Conservation (phyloP, 345 rosid species). For the Brassica napus region DNA sequence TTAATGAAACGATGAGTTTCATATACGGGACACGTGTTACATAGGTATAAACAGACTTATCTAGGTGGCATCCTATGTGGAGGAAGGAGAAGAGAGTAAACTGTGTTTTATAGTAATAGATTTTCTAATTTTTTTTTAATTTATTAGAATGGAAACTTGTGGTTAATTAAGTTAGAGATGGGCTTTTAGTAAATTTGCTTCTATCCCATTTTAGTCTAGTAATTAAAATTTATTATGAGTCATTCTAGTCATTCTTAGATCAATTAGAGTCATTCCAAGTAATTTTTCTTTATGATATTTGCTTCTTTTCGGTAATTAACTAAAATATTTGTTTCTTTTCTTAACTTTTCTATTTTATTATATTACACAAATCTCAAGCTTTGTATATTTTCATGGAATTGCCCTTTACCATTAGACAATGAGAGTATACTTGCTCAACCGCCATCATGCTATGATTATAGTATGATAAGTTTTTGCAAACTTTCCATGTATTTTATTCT, state of each 20-base stretch:
- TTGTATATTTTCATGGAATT: slow-evolving; percentile 1
- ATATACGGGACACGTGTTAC: not conserved
- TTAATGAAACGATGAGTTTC: not conserved
- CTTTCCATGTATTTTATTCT: no score
- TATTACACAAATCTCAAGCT: not conserved
- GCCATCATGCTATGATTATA: no score
- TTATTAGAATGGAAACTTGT: no score
- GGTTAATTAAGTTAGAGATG: not conserved
- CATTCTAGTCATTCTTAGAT: not conserved
- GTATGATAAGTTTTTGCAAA: no score
- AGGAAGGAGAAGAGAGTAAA: no score
- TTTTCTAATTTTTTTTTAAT: no score
- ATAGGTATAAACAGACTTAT: not conserved
- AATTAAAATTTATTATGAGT: not conserved
- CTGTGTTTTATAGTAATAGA: no score
- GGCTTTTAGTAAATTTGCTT: not conserved
- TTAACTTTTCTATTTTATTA: slow-evolving; percentile 3
- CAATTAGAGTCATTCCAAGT: not conserved
- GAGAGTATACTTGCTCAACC: no score
- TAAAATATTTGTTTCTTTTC: not conserved
- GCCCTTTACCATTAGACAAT: not conserved
- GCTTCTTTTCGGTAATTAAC: no score
- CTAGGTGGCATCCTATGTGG: not conserved
- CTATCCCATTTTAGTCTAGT: not conserved
- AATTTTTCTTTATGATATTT: no score